Evolutionary conservation across 495 filamentous ascomycete genomes (phyloP).

Genomic region (Penicillium tannophilum): DNA sequence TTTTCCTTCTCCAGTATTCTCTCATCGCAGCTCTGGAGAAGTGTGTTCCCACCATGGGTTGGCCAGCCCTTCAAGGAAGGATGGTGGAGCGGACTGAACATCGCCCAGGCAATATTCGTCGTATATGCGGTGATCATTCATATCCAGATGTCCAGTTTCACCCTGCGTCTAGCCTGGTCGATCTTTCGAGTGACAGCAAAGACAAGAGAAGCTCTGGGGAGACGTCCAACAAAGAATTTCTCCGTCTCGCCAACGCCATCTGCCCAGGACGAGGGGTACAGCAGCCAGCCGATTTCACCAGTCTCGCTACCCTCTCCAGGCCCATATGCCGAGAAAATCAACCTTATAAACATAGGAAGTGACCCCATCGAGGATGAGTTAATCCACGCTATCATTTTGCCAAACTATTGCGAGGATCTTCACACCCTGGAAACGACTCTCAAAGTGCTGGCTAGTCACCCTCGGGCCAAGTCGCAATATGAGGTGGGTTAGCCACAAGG

Average conservation of each 20-base stretch:
- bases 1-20: conserved; percentile 31
- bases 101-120: conserved; percentile 36
- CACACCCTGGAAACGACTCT: conserved; percentile 65
- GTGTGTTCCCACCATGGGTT: conserved; percentile 14
- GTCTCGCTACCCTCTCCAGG: conserved; percentile 14
- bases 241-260: conserved; percentile 8
- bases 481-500: conserved; percentile 51
- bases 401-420: conserved; percentile 70
- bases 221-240: conserved; percentile 13
- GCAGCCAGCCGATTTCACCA: conserved; percentile 14
- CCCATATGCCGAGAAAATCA: conserved; percentile 13
- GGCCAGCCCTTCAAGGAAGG: conserved; percentile 12
- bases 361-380: conserved; percentile 34
- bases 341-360: conserved; percentile 4
- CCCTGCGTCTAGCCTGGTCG: conserved; percentile 34
- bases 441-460: conserved; percentile 65
- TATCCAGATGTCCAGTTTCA: conserved; percentile 33
- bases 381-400: conserved; percentile 66
- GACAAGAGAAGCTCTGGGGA: conserved; percentile 26
- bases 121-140: conserved; percentile 35
- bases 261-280: conserved; percentile 8
- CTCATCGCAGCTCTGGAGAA: conserved; percentile 20
- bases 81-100: conserved; percentile 22
- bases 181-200: conserved; percentile 25
- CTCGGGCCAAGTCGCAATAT: conserved; percentile 61